Evolutionary conservation across 2,329 filamentous ascomycete genomes (phyloP), one percentile per base, ranked within the genome.

Genomic region (Ophiocordyceps camponoti-floridani): DNA sequence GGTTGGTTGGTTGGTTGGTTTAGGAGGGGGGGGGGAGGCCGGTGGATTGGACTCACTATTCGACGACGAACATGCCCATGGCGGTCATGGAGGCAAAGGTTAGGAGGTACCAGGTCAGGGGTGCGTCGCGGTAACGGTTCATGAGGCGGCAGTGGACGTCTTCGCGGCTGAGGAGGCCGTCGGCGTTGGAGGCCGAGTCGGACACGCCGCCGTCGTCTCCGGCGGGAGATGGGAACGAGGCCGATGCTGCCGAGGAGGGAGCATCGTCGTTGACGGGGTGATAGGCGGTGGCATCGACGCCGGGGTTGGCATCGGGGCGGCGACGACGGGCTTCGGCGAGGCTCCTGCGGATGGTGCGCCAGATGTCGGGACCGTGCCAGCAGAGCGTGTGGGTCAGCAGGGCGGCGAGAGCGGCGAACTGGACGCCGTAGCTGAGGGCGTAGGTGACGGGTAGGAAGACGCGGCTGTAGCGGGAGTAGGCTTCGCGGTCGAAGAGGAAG

Each of bases 391-490:
- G 85, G 1, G 84, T 85, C 16, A 94, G 64, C 12, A 93, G 67
- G 1, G 84, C 82, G 23, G 84, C 80, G 18, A 94, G 67, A 1
- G 82, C 83, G 12, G 86, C 86, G 57, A 94, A 93, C 54, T 91
- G 85, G 23, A 93, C 73, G 3, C 81, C 85, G 52, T 93, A 94
- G 55, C 84, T 88, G 38, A 93, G 69, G 18, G 88, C 83, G 56
- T 91, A 94, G 0, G 86, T 91, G 48, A 91, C 86, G 1, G 86
- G 84, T 9, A 93, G 64, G 51, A 88, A 94, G 1, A 93, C 83
- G 16, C 82, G 76, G 52, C 84, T 89, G 61, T 93, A 93, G n/a
- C 69, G 72, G 42, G 77, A 68, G 60, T 93, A 94, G 16, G 84
- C 83, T 18, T 77, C 72, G 47, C 72, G 68, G 54, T 93, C 82